Evolutionary conservation across 2,329 filamentous ascomycete genomes (phyloP).

Genomic region (Aspergillus floridensis): DNA sequence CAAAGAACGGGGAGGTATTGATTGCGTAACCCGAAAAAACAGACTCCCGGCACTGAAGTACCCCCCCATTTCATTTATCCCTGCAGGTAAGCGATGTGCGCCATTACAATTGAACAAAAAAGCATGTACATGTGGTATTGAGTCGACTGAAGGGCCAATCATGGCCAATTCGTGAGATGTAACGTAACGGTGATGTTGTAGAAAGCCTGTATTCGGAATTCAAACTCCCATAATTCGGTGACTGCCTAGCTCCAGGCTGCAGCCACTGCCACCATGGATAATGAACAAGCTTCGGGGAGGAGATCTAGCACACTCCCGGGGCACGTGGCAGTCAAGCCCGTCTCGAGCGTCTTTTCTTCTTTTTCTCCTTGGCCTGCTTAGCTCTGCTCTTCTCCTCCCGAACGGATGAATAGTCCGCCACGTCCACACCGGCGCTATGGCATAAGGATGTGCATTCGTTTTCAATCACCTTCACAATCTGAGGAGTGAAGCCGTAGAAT

Average conservation of each 20-base stretch:
- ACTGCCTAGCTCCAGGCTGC: constrained; percentile 6
- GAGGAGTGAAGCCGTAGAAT: constrained; percentile 41
- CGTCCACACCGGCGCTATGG: constrained; percentile 34
- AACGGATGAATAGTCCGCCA: constrained; percentile 29
- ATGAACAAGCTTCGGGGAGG: neutral
- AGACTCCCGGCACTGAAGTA: neutral
- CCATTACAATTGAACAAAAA: neutral
- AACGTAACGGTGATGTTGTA: constrained; percentile 7
- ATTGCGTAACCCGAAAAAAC: neutral
- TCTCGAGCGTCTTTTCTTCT: constrained; percentile 22
- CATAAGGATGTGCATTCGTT: constrained; percentile 39
- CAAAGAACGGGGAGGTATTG: neutral
- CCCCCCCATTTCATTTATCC: neutral
- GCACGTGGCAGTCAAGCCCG: constrained; percentile 8
- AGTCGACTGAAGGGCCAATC: neutral
- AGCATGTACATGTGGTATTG: neutral
- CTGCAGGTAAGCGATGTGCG: neutral
- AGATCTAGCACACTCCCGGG: neutral
- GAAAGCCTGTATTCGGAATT: neutral
- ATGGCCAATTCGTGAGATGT: constrained; percentile 1
- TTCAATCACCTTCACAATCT: constrained; percentile 39
- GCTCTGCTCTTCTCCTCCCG: constrained; percentile 24
- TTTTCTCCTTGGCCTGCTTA: constrained; percentile 21
- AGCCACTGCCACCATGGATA: neutral
- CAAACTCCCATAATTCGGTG: neutral